Base-by-base conservation (phyloP, 1,284 basidiomycete genomes). In the Sparassis latifolia region DNA sequence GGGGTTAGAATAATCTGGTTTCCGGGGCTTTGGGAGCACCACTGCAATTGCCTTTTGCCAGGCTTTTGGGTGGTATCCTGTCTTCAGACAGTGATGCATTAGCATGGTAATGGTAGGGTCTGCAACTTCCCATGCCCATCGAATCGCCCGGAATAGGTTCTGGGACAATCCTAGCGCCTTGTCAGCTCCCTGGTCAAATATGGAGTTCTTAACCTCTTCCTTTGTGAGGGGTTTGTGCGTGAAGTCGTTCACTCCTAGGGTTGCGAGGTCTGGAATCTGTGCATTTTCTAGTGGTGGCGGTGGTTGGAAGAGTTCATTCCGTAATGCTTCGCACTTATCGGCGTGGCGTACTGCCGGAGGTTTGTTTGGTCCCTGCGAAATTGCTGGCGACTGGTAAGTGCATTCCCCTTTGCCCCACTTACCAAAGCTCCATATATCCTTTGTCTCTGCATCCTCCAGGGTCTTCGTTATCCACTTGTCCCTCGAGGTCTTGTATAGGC, bases 81-180 rank as follows among this genome's bases (percentile, higher is more conserved):
- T 31, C 4, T 33, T 29, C 9, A 47, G n/a, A 37, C 47, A 52
- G 10, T 40, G 42, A n/a, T 44, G 9, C 37, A 51, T 43, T 29
- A 47, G 42, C 9, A 5, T 29, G 3, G 4, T 6, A 29, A 51
- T 42, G 3, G 33, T 37, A 47, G 53, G 43, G 52, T 49, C n/a
- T 44, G 27, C 41, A 31, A 39, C 49, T 9, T 51, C 49, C 51
- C 60, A 62, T 2, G 58, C 56, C 55, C 56, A 59, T 40, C 51
- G 44, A 44, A 60, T 49, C 3, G 54, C 51, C 10, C 42, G n/a
- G 27, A 48, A 42, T 3, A 55, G 55, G 5, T 56, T 45, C 7
- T 55, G 53, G 33, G 49, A 51, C 1, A 51, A 46, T 6, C 60
- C 59, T 3, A 59, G 59, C 27, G 58, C 57, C 27, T 58, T 61